A percentile compares a stretch with the other conserved stretches of the same genome.
Conservation (phyloP, 1,139 yeast genomes). For the Yamadazyma mexicana region DNA sequence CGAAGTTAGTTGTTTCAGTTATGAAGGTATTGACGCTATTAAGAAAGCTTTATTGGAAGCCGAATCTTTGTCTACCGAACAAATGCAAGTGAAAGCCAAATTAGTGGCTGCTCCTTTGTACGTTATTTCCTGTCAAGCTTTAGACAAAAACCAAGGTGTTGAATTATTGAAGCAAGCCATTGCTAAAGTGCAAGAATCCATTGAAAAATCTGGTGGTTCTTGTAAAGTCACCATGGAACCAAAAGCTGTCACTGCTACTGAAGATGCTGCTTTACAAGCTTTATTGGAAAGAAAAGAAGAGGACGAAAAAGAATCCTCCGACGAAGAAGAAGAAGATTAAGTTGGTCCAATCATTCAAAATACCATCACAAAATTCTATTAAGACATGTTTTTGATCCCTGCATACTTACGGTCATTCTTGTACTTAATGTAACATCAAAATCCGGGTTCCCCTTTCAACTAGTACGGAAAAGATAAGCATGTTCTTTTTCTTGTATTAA, state of each 20-base stretch:
- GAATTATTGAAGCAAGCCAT: constrained; percentile 78
- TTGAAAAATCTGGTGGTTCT: constrained; percentile 76
- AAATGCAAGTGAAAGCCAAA: constrained; percentile 84
- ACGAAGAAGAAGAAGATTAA: constrained; percentile 46
- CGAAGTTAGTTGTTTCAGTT: constrained; percentile 94
- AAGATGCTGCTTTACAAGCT: constrained; percentile 96
- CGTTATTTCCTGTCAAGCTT: constrained; percentile 88
- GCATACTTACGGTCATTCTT: background rate
- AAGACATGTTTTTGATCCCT: background rate
- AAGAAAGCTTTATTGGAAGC: constrained; percentile 86
- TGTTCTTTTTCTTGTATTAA: constrained; percentile 7
- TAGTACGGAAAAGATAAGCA: too few species aligned
- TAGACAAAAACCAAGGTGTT: constrained; percentile 88
- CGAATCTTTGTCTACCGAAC: constrained; percentile 80
- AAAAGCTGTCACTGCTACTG: constrained; percentile 97
- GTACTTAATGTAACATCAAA: too few species aligned
- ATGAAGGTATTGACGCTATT: constrained; percentile 98
- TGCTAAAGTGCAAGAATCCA: constrained; percentile 66
- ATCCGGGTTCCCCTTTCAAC: too few species aligned
- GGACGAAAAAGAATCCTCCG: constrained; percentile 46
- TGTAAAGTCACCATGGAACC: constrained; percentile 97
- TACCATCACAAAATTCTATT: background rate
- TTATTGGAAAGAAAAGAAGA: constrained; percentile 63
- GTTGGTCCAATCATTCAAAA: constrained; percentile 5
- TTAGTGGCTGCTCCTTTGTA: constrained; percentile 97